Percentiles rank a stretch among this genome's conserved stretches.
These are phyloP conservation scores for Hypholoma sublateritium DNA, from an alignment of 768 basidiomycete species.

Conservation along the genomic window DNA sequence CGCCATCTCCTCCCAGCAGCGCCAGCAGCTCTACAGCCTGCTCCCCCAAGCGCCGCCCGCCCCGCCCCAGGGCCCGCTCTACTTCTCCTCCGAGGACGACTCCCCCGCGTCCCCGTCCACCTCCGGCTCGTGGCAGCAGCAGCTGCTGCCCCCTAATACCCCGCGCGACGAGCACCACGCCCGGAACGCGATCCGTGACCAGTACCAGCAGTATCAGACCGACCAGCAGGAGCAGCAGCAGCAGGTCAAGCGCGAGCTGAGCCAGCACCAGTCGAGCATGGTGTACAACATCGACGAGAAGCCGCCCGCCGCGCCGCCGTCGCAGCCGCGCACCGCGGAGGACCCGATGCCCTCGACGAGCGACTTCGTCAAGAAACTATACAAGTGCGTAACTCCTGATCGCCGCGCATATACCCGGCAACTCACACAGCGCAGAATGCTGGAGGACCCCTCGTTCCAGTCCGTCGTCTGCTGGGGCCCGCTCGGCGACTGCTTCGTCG, in stretches of 20 bases:
- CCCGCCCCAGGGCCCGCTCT: neutral
- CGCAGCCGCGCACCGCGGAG: constrained; percentile 33
- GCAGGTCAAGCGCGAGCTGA: constrained; percentile 22
- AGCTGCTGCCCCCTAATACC: constrained; percentile 36
- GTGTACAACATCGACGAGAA: constrained; percentile 14
- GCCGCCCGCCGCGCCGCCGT: neutral
- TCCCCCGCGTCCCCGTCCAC: constrained; percentile 10
- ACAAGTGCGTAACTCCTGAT: constrained; percentile 57
- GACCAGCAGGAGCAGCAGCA: constrained; percentile 13
- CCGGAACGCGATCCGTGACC: constrained; percentile 13
- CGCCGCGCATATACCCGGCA: neutral
- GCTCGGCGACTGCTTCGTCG: constrained; percentile 85
- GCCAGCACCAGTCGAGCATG: constrained; percentile 19
- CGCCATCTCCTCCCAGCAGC: constrained; percentile 11
- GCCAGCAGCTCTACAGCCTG: constrained; percentile 18
- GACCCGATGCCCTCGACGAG: constrained; percentile 85
- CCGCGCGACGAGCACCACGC: constrained; percentile 36
- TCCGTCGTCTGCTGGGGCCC: constrained; percentile 84
- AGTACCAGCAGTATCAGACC: constrained; percentile 13
- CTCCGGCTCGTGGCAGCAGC: constrained; percentile 24
- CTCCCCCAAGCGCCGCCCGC: constrained; percentile 8
- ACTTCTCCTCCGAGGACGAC: constrained; percentile 14
- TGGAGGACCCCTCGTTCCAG: constrained; percentile 74
- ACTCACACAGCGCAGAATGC: constrained; percentile 60
- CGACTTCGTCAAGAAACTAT: constrained; percentile 94